Percentiles rank a stretch among this genome's conserved stretches.
These are phyloP conservation scores for Isabelozyma rhagii DNA, from an alignment of 805 yeast species.

Conservation along the genomic window DNA sequence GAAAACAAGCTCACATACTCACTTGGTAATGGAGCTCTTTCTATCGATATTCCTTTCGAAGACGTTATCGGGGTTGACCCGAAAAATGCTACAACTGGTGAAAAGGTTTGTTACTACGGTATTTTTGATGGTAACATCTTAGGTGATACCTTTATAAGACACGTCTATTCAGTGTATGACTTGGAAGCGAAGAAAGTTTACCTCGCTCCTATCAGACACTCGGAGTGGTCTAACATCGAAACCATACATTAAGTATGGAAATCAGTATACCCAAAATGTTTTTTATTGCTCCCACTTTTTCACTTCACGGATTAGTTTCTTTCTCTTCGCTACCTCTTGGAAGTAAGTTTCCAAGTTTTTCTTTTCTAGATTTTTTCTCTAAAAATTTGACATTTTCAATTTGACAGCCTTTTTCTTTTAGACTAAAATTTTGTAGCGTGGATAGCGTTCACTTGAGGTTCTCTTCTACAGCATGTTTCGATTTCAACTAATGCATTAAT, in stretches of 20 bases:
- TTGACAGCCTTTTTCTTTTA: too few relatives aligned
- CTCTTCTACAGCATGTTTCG: neutral
- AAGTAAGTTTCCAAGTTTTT: too few relatives aligned
- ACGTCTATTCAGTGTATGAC: slow-evolving; percentile 22
- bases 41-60: slow-evolving; percentile 12
- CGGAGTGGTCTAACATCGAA: slow-evolving; percentile 12
- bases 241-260: slow-evolving; percentile 5
- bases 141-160: slow-evolving; percentile 27
- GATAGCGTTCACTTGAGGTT: too few relatives aligned
- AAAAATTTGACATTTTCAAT: too few relatives aligned
- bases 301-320: neutral
- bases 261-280: neutral
- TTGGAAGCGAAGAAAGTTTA: slow-evolving; percentile 21
- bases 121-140: slow-evolving; percentile 13
- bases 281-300: neutral
- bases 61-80: slow-evolving; percentile 10
- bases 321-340: neutral
- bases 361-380: too few relatives aligned
- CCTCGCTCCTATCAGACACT: slow-evolving; percentile 19
- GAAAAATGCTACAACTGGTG: slow-evolving; percentile 5
- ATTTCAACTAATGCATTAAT: neutral
- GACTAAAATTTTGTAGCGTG: too few relatives aligned
- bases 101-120: slow-evolving; percentile 14
- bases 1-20: slow-evolving; percentile 8
- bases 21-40: neutral